A percentile compares a stretch with the other conserved stretches of the same genome.
These are phyloP conservation scores for Dendrocalamus latiflorus DNA, from an alignment of 202 grass and related monocot genomes.

Conservation along the genomic window DNA sequence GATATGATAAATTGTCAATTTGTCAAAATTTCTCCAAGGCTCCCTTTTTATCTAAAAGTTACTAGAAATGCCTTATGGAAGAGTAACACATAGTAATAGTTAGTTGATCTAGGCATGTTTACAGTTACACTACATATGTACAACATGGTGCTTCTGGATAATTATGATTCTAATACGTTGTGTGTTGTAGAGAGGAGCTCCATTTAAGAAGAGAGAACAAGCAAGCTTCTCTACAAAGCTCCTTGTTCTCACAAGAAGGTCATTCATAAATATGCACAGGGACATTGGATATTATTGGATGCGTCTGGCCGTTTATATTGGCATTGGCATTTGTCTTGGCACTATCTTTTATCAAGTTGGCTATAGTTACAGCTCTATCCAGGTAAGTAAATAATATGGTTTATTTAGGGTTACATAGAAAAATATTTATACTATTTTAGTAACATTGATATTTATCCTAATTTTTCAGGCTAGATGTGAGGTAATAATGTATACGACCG, in stretches of 20 bases:
- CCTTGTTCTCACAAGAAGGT: too few relatives aligned
- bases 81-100: neutral
- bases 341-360: slow-evolving; percentile 55
- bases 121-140: neutral
- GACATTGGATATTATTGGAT: too few relatives aligned
- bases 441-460: neutral
- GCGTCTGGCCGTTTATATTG: too few relatives aligned
- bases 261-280: too few relatives aligned
- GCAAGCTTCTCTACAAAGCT: slow-evolving; percentile 31
- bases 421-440: neutral
- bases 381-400: neutral
- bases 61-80: neutral
- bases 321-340: too few relatives aligned
- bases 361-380: slow-evolving; percentile 37
- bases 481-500: slow-evolving; percentile 46
- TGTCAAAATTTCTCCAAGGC: neutral
- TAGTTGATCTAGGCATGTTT: neutral
- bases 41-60: neutral
- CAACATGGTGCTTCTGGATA: neutral
- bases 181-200: slow-evolving; percentile 3
- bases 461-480: slow-evolving; percentile 43
- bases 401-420: neutral
- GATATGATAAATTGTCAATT: neutral
- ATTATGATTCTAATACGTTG: neutral
- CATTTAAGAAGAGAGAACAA: too few relatives aligned